These are phyloP conservation scores for Eucalyptus regnans DNA, from an alignment of 345 rosid genomes.

Conservation along the genomic window DNA sequence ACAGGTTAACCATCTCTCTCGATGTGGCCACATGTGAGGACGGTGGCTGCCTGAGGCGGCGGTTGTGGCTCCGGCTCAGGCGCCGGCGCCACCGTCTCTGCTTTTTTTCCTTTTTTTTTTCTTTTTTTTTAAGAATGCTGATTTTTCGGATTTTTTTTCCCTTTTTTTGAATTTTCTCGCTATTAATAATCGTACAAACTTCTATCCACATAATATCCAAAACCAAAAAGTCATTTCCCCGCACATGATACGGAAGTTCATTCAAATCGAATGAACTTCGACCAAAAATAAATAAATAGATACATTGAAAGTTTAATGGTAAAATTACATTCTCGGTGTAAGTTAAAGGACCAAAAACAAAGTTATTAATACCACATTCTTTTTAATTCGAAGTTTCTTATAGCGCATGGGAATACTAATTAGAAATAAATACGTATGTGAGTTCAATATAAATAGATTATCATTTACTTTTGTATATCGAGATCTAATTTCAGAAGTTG, in stretches of 20 bases:
- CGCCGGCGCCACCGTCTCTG: background rate
- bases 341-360: background rate
- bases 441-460: background rate
- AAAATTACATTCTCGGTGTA: accelerated
- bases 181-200: background rate
- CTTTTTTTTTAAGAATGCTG: background rate
- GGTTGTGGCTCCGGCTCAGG: background rate
- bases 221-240: background rate
- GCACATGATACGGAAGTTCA: background rate
- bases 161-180: background rate
- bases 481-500: background rate
- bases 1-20: background rate
- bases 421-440: background rate
- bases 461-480: background rate
- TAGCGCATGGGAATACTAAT: accelerated
- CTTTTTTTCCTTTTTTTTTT: background rate
- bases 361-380: background rate
- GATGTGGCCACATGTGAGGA: background rate
- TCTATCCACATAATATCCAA: background rate
- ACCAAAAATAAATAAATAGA: background rate
- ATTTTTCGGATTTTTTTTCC: background rate
- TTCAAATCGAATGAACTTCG: background rate
- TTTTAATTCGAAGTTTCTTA: background rate
- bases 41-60: background rate
- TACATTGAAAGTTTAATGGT: background rate